Percentiles rank a stretch among this genome's conserved stretches.
These are phyloP conservation scores for Ensete ventricosum DNA, from an alignment of 176 grass and related monocot genomes.

Conservation along the genomic window DNA sequence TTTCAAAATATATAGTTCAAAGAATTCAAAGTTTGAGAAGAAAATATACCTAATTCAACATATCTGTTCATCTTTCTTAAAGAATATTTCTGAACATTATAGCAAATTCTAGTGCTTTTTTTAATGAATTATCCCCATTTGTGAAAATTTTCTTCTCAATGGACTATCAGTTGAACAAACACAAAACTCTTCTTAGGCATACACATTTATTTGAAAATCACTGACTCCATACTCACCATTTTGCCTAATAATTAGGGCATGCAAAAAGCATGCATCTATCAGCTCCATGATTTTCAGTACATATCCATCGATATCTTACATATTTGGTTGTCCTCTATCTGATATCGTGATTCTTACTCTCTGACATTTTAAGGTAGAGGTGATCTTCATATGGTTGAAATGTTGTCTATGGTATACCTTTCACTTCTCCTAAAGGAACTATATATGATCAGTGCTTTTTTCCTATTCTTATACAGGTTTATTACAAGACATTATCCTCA, in stretches of 20 bases:
- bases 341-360: neutral
- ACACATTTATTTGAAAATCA: no score
- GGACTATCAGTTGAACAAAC: no score
- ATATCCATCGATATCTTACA: neutral
- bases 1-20: no score
- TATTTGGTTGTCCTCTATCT: neutral
- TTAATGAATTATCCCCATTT: no score
- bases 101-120: no score
- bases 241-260: neutral
- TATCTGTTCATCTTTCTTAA: no score
- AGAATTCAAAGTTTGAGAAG: no score
- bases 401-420: neutral
- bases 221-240: neutral
- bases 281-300: neutral
- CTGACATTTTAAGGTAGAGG: neutral
- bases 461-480: conserved; percentile 46
- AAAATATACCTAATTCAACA: no score
- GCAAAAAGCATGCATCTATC: neutral
- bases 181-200: no score
- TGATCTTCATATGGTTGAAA: neutral
- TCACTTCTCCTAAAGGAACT: neutral
- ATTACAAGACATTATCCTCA: conserved; percentile 58
- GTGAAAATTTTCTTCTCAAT: no score
- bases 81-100: no score
- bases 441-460: conserved; percentile 19